Conservation (phyloP, 2,329 filamentous ascomycete genomes). For the Aureobasidium subglaciale region DNA sequence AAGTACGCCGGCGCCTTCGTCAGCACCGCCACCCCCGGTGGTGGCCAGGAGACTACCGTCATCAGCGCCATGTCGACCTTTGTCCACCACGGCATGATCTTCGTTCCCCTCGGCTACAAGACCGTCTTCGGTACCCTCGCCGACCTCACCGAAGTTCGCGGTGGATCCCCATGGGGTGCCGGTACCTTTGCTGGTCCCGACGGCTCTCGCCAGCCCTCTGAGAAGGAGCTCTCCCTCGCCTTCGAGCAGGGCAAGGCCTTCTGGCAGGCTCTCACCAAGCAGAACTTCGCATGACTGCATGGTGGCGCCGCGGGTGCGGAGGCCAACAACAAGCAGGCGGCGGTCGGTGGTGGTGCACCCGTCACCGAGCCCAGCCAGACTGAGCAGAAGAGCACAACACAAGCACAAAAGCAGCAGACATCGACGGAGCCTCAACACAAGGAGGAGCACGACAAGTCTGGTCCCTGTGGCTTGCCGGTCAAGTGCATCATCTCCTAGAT, state of each 20-base stretch:
- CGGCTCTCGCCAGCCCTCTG: slow-evolving; percentile 73
- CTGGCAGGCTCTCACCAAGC: slow-evolving; percentile 62
- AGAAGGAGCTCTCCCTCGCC: slow-evolving; percentile 72
- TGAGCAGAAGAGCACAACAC: slow-evolving; percentile 15
- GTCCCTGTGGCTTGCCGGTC: slow-evolving; percentile 68
- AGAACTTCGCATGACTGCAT: slow-evolving; percentile 71
- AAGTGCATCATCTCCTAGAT: slow-evolving; percentile 64
- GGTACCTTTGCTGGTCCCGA: slow-evolving; percentile 75
- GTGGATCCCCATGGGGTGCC: slow-evolving; percentile 86
- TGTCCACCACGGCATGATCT: slow-evolving; percentile 89
- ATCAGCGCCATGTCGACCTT: slow-evolving; percentile 77
- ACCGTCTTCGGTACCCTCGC: slow-evolving; percentile 63
- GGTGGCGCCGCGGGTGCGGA: slow-evolving; percentile 37
- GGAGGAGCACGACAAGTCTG: slow-evolving; percentile 50
- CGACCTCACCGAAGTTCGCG: slow-evolving; percentile 72
- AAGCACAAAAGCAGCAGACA: slow-evolving; percentile 22
- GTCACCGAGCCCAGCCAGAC: slow-evolving; percentile 13
- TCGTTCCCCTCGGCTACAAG: slow-evolving; percentile 90
- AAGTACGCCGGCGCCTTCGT: slow-evolving; percentile 91
- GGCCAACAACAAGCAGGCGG: slow-evolving; percentile 18
- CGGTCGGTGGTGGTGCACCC: slow-evolving; percentile 19
- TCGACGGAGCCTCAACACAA: slow-evolving; percentile 27
- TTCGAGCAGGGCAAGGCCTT: slow-evolving; percentile 78
- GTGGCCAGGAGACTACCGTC: slow-evolving; percentile 87
- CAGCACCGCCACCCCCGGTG: slow-evolving; percentile 74